Conservation (phyloP, 208 protist genomes). For the Cochliopodium minus region DNA sequence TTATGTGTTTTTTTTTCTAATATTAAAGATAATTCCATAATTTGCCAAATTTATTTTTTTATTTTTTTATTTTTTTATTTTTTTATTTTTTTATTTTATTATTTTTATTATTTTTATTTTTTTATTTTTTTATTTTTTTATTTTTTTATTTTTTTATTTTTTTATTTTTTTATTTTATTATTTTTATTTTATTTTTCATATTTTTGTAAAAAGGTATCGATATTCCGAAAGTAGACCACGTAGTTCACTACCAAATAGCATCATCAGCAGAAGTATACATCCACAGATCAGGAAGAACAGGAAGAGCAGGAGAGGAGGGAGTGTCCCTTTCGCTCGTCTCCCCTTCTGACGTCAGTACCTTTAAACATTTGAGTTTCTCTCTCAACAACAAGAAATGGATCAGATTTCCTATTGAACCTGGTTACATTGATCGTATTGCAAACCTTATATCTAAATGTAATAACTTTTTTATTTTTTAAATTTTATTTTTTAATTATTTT, state of each 20-base stretch:
- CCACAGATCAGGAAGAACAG: slow-evolving; percentile 84
- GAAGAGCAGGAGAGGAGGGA: slow-evolving; percentile 46
- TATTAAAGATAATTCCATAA: too few species aligned
- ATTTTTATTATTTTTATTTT: not conserved
- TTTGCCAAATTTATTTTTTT: too few species aligned
- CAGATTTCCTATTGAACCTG: too few species aligned
- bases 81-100: not conserved
- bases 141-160: slow-evolving; percentile 15
- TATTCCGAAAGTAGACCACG: slow-evolving; percentile 75
- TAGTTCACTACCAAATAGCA: slow-evolving; percentile 90
- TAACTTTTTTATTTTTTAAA: too few species aligned
- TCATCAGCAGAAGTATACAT: slow-evolving; percentile 77
- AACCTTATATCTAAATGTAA: too few species aligned
- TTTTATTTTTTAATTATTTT: too few species aligned
- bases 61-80: not conserved
- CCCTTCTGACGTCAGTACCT: too few species aligned
- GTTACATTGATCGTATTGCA: too few species aligned
- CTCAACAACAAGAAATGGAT: too few species aligned
- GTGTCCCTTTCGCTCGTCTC: slow-evolving; percentile 27
- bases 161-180: slow-evolving; percentile 27
- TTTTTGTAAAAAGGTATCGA: too few species aligned
- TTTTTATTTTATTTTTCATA: slow-evolving; percentile 47
- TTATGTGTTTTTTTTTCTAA: too few species aligned
- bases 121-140: not conserved
- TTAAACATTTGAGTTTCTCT: too few species aligned